These are phyloP conservation scores for Geosmithia flava DNA, from an alignment of 2,329 filamentous ascomycete genomes.

Conservation along the genomic window DNA sequence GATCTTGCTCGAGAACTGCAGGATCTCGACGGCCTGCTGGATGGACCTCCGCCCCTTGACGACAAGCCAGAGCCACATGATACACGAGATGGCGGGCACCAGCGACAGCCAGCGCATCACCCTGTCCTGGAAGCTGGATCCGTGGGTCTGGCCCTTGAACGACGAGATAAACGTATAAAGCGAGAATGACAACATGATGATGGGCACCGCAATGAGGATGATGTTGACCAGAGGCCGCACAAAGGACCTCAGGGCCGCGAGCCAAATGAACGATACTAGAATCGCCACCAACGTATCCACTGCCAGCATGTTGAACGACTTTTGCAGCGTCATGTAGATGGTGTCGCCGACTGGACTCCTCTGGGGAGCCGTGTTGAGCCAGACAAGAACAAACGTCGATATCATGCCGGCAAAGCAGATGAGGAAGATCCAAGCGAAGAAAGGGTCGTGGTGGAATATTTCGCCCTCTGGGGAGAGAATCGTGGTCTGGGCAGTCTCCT, in stretches of 20 bases:
- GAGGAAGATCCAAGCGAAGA: constrained; percentile 84
- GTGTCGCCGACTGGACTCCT: constrained; percentile 78
- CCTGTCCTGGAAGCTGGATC: constrained; percentile 71
- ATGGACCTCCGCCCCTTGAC: constrained; percentile 71
- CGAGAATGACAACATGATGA: constrained; percentile 79
- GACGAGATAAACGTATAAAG: constrained; percentile 86
- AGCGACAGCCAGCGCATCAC: constrained; percentile 81
- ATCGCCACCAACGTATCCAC: constrained; percentile 87
- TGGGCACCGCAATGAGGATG: constrained; percentile 72
- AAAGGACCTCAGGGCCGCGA: constrained; percentile 78
- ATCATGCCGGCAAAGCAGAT: constrained; percentile 76
- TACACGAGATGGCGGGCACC: constrained; percentile 59
- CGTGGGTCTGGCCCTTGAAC: constrained; percentile 65
- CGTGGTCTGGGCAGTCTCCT: constrained; percentile 21
- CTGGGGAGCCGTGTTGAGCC: constrained; percentile 68
- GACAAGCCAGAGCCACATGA: constrained; percentile 75
- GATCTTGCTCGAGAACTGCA: constrained; percentile 87
- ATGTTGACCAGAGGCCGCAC: constrained; percentile 71
- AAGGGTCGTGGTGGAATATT: constrained; percentile 71
- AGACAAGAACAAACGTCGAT: constrained; percentile 80
- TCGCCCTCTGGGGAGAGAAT: constrained; percentile 44
- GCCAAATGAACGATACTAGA: constrained; percentile 79
- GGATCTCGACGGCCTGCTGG: constrained; percentile 70
- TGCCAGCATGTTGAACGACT: constrained; percentile 79
- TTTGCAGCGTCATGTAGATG: constrained; percentile 78